Base-by-base conservation (phyloP, 2,329 filamentous ascomycete species). In the Juglanconis sp. region DNA sequence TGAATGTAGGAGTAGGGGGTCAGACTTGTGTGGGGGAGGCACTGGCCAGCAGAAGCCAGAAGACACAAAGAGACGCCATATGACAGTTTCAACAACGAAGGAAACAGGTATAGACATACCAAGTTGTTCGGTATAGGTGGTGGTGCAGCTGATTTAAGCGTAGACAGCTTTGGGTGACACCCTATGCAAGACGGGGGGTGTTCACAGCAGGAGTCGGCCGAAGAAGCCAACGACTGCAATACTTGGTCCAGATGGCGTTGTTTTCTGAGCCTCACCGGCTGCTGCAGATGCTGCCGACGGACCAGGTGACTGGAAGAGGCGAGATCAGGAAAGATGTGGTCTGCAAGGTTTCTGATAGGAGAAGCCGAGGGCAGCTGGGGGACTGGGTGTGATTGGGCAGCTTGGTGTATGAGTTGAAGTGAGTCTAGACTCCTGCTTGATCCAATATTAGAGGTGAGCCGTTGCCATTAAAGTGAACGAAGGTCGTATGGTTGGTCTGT, bases 51-150 rank as follows among this genome's bases (percentile, higher is more conserved):
- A 50, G 10, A 47, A n/a, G 15, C 13, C 10, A 3, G 40, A 15
- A n/a, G 13, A 52, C 17, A 53, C 10, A 17, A 15, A 24, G 44
- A 34, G 24, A 44, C 31, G 11, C 34, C 47, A 49, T n/a, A 17
- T 44, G 17, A 48, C 24, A 59, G n/a, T 31, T 8, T 7, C 35
- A 38, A 51, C 40, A 13, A 13, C 17, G 11, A 40, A 7, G 50
- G 38, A 13, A 52, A 55, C 11, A 38, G 34, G 11, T 13, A 24
- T 34, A 31, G 9, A 61, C 60, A 55, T 46, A 61, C 60, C 40
- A 44, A 32, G 31, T 32, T 34, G 32, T 30, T n/a, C 15, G n/a
- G 31, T 51, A 11, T 34, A 38, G 17, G 24, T 5, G n/a, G 17
- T 36, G 36, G 35, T 55, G 42, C 11, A 52, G 40, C 15, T 32